Evolutionary conservation across 192 early-diverging fungal genomes (phyloP).

Genomic region (Backusella tarrabulga): DNA sequence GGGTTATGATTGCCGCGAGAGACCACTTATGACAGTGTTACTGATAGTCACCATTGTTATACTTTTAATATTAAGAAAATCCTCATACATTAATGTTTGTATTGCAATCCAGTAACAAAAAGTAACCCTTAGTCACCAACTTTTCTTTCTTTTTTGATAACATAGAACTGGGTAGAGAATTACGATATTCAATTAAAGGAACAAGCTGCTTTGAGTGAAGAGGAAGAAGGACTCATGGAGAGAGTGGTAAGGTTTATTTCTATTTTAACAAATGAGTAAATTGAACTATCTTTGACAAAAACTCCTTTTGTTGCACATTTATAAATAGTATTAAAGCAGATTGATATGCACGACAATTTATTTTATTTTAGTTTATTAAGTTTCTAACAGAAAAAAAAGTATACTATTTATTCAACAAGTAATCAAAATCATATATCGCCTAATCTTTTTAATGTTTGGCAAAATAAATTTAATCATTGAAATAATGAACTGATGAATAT

Average conservation of each 20-base stretch:
- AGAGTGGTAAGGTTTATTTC: neutral
- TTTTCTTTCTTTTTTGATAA: neutral
- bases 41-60: neutral
- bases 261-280: neutral
- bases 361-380: neutral
- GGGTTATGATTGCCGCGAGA: neutral
- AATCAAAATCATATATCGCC: neutral
- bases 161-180: neutral
- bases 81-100: neutral
- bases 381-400: neutral
- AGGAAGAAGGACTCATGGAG: neutral
- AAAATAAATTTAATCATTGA: constrained; percentile 1
- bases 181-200: neutral
- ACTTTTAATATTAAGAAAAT: neutral
- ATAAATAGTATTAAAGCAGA: neutral
- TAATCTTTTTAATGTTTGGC: constrained; percentile 2
- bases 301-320: neutral
- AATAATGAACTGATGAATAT: neutral
- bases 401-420: neutral
- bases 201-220: neutral
- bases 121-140: neutral
- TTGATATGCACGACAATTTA: neutral
- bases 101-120: neutral
- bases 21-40: constrained; percentile 1
- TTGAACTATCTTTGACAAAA: neutral